Evolutionary conservation across 140 eudicot genomes (phyloP), one percentile per base, ranked within the genome.

Genomic region (Anethum foeniculum): DNA sequence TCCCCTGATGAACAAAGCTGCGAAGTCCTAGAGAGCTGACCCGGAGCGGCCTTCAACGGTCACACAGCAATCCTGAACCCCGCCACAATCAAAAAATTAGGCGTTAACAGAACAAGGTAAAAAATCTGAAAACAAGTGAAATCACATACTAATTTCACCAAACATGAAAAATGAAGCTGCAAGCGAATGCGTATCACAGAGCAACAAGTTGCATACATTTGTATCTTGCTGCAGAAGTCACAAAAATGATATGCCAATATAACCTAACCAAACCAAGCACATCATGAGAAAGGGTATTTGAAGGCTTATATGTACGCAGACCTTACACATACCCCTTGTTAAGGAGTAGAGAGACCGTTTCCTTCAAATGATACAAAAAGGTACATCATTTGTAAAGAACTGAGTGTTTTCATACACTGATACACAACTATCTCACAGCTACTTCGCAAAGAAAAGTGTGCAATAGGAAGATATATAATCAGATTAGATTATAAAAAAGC

Each of bases 1-100:
- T 44, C 4, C 64, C 62, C 43, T 47, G 41, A n/a, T 74, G 14
- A 75, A 75, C 25, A 47, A 75, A 75, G 79, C 64, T 67, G 52
- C 43, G 27, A 75, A 8, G 52, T 75, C 43, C 27, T 46, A 32
- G 64, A 12, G 79, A 67, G 34, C 74, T 28, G 62, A 47, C 15
- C n/a, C 28, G 62, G 32, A 27, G 60, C 52, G 43, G 64, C 79
- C 79, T 25, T 46, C 52, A 75, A 3, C 34, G 14, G 14, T 36
- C 62, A 75, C 79, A 52, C 79, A 47, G 4, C 25, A 25, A 32
- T 16, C 34, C 79, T 67, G 74, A 28, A 30, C 43, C n/a, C 74
- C 18, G 74, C 43, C 21, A 14, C 7, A 19, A 32, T 25, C 25
- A 47, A 7, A 23, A 75, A 12, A 15, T 5, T 14, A 41, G 8